Evolutionary conservation across 1,139 yeast genomes (phyloP), one percentile per base, ranked within the genome.

Genomic region (Candida smagusa): DNA sequence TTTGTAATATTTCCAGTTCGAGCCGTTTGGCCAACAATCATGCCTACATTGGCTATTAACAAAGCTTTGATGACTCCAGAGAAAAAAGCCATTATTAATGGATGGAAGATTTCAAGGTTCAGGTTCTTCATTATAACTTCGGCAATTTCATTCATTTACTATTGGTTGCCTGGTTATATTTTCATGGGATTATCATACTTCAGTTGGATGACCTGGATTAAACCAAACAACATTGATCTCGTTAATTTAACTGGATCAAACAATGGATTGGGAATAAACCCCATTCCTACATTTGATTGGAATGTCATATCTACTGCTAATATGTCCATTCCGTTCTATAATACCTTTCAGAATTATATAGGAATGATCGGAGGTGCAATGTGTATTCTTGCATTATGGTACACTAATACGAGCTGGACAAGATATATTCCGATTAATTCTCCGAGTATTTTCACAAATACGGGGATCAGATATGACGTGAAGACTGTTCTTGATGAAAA

Each of bases 181-280:
- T 47, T 50, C 38, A 28, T 21, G 9, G 51, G 50, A 1, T 37
- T 51, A n/a, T 45, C 49, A 6, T 32, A 39, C 2, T 51, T 51
- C 42, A 48, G 46, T 37, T 51, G 54, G 54, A 40, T 47, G 39
- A 43, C 55, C 1, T 51, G 55, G 54, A 51, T 50, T 8, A 41
- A 42, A 12, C 55, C 55, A 4, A 22, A 44, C 19, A 50, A 50
- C 37, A 39, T 42, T 32, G 39, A 44, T 28, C 41, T 51, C 29
- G 52, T 51, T 3, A 30, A 35, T 7, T 34, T 51, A 7, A 50
- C 53, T 2, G 54, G 55, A 1, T 38, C 43, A 2, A 26, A 31
- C 7, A 22, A 28, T 12, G 54, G 55, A 1, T 36, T 50, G 33
- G 53, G 53, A 3, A 25, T 50, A 13, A 51, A 49, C 22, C 54